Base-by-base conservation (phyloP, 2,329 filamentous ascomycete species). In the Amauroascus verrucosus region DNA sequence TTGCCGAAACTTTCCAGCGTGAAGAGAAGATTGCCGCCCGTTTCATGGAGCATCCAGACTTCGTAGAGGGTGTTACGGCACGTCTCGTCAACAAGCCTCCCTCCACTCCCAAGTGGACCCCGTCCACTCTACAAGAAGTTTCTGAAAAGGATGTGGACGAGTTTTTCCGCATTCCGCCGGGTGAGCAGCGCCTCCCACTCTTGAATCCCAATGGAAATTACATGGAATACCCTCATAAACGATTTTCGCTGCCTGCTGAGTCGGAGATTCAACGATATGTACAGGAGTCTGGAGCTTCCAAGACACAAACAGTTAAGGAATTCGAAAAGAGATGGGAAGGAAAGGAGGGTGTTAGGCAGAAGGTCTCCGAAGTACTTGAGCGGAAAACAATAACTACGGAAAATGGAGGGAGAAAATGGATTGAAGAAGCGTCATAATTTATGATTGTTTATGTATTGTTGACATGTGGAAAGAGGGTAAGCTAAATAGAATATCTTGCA, bases 11-110 rank as follows among this genome's bases (percentile, higher is more conserved):
- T 0, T 98, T 97, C 77, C 76, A 83, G 65, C 82, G 82, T 58
- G 93, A 98, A 74, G 80, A 93, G 70, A 78, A 85, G 64, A 88
- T 98, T 56, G 89, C 91, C 1, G 75, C 78, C 55, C 80, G 82
- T 58, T 97, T 98, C 75, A 97, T 98, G 91, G 77, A 78, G 54
- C 85, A 93, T 67, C 85, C 81, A 3, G 93, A 98, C 70, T 98
- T 98, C 65, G 83, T 83, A 41, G 88, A 95, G 71, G 93, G 93
- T 51, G 91, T 98, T n/a, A 81, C 81, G 49, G 84, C 88, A 22
- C 79, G 85, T 47, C 77, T 98, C 38, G 79, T 93, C 62, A 77
- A 81, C 64, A 88, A 88, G 71, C 77, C 78, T 43, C 72, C 79
- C 49, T 74, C 74, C 59, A 75, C 75, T 20, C 86, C 90, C 1